phyloP scores from a whole-genome alignment of 768 basidiomycete species.

The Pholiota microspora region DNA sequence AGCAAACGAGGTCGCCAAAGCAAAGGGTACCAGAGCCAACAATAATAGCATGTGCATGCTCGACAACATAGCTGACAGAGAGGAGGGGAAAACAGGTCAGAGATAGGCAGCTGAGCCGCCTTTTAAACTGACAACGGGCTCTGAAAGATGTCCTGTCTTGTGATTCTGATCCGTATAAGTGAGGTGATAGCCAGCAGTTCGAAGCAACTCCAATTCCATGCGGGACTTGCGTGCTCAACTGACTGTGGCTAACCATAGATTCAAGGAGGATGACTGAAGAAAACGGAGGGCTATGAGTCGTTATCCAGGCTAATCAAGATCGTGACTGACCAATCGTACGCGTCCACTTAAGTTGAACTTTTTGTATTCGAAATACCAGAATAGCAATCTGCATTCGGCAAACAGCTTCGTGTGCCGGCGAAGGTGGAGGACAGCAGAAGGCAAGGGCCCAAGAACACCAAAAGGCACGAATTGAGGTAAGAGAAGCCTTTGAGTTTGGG shows the following conservation, averaged over 20 bases:
- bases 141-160: conserved; percentile 1
- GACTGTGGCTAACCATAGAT: background rate
- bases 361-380: too few species aligned
- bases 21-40: background rate
- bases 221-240: background rate
- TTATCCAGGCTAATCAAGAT: background rate
- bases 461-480: background rate
- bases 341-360: background rate
- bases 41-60: background rate
- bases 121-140: conserved; percentile 1
- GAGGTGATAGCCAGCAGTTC: background rate
- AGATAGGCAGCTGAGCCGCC: background rate
- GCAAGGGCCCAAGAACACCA: background rate
- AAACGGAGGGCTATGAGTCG: background rate
- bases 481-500: background rate
- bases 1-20: background rate
- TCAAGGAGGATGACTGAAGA: background rate
- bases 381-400: background rate
- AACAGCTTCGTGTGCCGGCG: background rate
- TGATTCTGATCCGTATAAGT: conserved; percentile 1
- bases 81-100: background rate
- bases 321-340: background rate
- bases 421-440: background rate
- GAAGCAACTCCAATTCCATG: background rate
- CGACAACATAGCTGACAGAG: conserved; percentile 2